Conservation (phyloP, 2,329 filamentous ascomycete genomes). For the Microdochium trichocladiopsis region DNA sequence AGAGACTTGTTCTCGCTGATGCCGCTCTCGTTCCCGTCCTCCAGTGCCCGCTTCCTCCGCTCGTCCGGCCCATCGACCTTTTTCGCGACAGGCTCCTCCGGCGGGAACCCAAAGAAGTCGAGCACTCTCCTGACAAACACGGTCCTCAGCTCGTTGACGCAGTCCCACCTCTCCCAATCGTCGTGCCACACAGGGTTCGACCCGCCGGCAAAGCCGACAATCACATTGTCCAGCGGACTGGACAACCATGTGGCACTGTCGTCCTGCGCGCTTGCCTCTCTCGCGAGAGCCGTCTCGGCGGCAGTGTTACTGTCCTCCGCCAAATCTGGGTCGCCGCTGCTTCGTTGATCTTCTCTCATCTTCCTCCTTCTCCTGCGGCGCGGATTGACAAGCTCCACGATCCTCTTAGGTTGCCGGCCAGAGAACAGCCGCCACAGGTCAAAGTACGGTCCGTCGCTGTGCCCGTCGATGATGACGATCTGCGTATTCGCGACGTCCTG, state of each 20-base stretch:
- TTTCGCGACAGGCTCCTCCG: slow-evolving; percentile 1
- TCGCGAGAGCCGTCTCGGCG: too few relatives aligned
- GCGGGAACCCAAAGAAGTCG: background rate
- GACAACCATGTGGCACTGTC: slow-evolving; percentile 1
- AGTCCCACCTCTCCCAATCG: slow-evolving; percentile 16
- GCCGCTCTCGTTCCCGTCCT: background rate
- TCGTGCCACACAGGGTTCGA: slow-evolving; percentile 20
- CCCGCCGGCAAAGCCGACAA: slow-evolving; percentile 17
- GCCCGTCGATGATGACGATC: slow-evolving; percentile 16
- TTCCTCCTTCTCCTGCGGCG: too few relatives aligned
- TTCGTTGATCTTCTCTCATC: too few relatives aligned
- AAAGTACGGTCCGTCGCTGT: slow-evolving; percentile 15
- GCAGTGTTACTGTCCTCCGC: too few relatives aligned
- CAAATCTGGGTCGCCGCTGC: too few relatives aligned
- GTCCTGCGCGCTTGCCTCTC: too few relatives aligned
- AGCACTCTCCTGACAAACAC: background rate
- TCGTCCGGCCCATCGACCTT: background rate
- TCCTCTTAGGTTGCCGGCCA: slow-evolving; percentile 4
- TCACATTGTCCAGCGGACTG: slow-evolving; percentile 8
- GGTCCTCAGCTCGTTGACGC: slow-evolving; percentile 3
- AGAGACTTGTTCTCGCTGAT: background rate
- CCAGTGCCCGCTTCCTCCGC: background rate
- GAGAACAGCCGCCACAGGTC: slow-evolving; percentile 16
- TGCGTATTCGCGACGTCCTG: slow-evolving; percentile 10
- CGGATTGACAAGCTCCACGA: background rate